Percentiles rank a stretch among this genome's conserved stretches.
Evolutionary conservation across 2,329 filamentous ascomycete species (phyloP).

Genomic region (Stromatinia cepivora): DNA sequence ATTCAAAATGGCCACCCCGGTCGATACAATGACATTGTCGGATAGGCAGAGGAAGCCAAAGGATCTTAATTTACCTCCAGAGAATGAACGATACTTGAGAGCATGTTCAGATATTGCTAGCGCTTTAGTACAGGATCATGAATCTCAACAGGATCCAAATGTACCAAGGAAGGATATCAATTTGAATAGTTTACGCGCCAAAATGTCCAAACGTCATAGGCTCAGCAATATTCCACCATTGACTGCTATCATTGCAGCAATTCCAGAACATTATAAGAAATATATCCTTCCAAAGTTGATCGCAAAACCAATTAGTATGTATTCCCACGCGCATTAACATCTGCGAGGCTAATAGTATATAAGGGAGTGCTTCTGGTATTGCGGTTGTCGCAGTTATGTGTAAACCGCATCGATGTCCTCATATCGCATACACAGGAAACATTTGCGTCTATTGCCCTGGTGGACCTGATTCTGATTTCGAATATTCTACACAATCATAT

Average conservation of each 20-base stretch:
- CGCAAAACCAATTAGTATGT: slow-evolving; percentile 87
- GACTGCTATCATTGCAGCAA: slow-evolving; percentile 95
- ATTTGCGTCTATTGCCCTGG: slow-evolving; percentile 99
- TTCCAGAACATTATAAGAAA: slow-evolving; percentile 99
- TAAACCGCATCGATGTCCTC: slow-evolving; percentile 95
- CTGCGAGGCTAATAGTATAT: slow-evolving; percentile 25
- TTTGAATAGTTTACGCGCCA: slow-evolving; percentile 81
- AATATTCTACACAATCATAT: slow-evolving; percentile 98
- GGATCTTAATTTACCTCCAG: slow-evolving; percentile 74
- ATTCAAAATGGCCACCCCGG: slow-evolving; percentile 58
- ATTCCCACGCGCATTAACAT: not conserved
- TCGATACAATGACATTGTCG: slow-evolving; percentile 57
- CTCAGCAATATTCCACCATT: slow-evolving; percentile 84
- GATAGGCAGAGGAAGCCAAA: slow-evolving; percentile 60
- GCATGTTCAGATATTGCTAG: slow-evolving; percentile 96
- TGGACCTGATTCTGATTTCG: slow-evolving; percentile 96
- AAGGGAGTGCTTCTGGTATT: slow-evolving; percentile 91
- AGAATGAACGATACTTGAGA: slow-evolving; percentile 91
- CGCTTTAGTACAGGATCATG: slow-evolving; percentile 90
- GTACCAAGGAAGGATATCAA: slow-evolving; percentile 84
- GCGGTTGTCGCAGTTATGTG: slow-evolving; percentile 99
- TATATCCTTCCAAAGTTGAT: slow-evolving; percentile 96
- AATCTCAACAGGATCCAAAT: slow-evolving; percentile 71
- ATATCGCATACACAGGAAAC: slow-evolving; percentile 97
- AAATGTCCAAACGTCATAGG: slow-evolving; percentile 89